Evolutionary conservation across 2,329 filamentous ascomycete genomes (phyloP).

Genomic region (Nannizzia gypsea): DNA sequence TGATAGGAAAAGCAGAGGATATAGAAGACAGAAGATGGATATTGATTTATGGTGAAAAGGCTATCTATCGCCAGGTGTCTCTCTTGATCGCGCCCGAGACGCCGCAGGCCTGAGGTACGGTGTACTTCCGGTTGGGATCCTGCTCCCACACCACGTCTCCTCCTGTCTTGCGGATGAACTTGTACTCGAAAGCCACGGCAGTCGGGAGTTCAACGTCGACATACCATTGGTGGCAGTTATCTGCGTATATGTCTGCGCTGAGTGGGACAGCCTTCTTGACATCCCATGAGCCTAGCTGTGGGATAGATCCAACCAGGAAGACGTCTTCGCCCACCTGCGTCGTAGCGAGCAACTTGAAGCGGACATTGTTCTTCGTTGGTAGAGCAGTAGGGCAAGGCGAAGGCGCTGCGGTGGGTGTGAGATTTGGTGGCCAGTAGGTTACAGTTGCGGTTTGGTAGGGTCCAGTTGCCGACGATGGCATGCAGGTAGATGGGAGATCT

Average conservation of each 20-base stretch:
- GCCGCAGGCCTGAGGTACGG: conserved; percentile 29
- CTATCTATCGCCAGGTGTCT: conserved; percentile 28
- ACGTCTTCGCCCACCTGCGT: conserved; percentile 54
- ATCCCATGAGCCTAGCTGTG: conserved; percentile 53
- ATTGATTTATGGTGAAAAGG: background rate
- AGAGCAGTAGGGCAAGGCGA: conserved; percentile 12
- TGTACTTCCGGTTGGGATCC: conserved; percentile 39
- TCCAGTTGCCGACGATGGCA: conserved; percentile 22
- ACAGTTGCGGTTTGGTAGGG: conserved; percentile 25
- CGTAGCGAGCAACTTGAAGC: conserved; percentile 48
- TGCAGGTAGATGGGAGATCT: conserved; percentile 23
- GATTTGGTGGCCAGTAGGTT: conserved; percentile 23
- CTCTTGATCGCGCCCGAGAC: conserved; percentile 25
- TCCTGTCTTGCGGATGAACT: conserved; percentile 51
- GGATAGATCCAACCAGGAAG: conserved; percentile 50
- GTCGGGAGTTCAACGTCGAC: conserved; percentile 44
- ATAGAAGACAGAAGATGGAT: background rate
- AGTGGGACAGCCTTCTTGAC: conserved; percentile 44
- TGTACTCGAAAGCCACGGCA: conserved; percentile 51
- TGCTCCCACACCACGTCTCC: conserved; percentile 53
- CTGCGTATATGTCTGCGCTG: conserved; percentile 48
- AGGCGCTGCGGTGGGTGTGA: conserved; percentile 19
- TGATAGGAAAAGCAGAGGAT: background rate
- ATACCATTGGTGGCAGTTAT: conserved; percentile 50
- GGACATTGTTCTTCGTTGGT: conserved; percentile 43